Percentiles rank a stretch among this genome's conserved stretches.
Evolutionary conservation across 805 yeast species (phyloP).

Genomic region (Lipomyces sp.): DNA sequence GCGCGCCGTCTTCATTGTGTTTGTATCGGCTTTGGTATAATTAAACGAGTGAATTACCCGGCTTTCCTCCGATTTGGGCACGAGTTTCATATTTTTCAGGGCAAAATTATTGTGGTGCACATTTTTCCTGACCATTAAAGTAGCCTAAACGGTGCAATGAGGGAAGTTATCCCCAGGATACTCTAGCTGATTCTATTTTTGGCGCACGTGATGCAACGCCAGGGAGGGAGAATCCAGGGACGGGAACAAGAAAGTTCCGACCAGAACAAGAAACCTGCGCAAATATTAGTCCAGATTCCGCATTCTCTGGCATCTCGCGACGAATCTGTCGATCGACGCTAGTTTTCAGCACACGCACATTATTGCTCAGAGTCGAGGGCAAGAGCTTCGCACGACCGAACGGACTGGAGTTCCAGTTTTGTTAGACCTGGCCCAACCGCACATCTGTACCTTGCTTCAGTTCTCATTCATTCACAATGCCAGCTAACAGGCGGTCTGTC

Average conservation of each 20-base stretch:
- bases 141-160: background rate
- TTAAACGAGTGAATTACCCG: too few species aligned
- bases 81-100: too few species aligned
- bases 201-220: constrained; percentile 10
- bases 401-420: background rate
- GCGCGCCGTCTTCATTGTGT: too few species aligned
- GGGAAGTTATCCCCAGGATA: background rate
- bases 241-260: background rate
- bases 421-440: background rate
- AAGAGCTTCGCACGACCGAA: background rate
- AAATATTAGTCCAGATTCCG: background rate
- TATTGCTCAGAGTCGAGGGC: background rate
- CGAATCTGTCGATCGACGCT: background rate
- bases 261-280: background rate
- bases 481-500: constrained; percentile 13
- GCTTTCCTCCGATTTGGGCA: too few species aligned
- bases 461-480: constrained; percentile 11
- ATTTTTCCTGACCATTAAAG: background rate
- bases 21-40: too few species aligned
- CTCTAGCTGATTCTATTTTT: background rate
- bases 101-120: background rate
- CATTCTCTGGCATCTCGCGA: background rate
- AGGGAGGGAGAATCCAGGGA: background rate
- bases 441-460: background rate
- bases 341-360: background rate